Evolutionary conservation across 495 filamentous ascomycete species (phyloP).

Genomic region (Thermothielavioides terrestris): DNA sequence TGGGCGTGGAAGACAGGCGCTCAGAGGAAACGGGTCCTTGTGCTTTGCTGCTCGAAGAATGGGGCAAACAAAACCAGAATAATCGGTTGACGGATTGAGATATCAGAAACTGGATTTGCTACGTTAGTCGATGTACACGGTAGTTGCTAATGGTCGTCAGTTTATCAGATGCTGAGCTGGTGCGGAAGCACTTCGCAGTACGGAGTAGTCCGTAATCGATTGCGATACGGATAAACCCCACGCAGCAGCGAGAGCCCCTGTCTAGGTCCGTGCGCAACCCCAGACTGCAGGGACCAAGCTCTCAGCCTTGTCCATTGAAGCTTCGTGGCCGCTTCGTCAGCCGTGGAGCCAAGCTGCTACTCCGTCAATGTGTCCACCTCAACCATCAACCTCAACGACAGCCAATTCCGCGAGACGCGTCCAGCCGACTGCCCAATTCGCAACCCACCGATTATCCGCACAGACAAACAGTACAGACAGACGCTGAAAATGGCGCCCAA

Average conservation of each 20-base stretch:
- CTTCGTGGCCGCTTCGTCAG: slow-evolving; percentile 32
- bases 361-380: not conserved
- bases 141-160: no score
- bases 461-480: not conserved
- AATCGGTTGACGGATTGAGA: no score
- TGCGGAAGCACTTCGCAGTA: slow-evolving; percentile 6
- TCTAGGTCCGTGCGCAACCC: not conserved
- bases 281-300: not conserved
- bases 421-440: not conserved
- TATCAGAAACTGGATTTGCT: no score
- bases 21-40: no score
- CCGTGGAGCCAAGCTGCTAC: slow-evolving; percentile 3
- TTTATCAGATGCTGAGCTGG: no score
- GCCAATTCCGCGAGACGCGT: not conserved
- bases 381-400: not conserved
- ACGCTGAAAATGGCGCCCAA: slow-evolving; percentile 30
- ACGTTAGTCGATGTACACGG: no score
- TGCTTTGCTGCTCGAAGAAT: no score
- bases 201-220: no score
- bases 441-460: not conserved
- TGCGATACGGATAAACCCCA: no score
- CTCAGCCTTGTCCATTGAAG: slow-evolving; percentile 22
- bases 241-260: no score
- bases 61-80: no score
- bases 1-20: no score